Evolutionary conservation across 2,329 filamentous ascomycete species (phyloP), one percentile per base, ranked within the genome.

Genomic region (Pseudonectria buxi): DNA sequence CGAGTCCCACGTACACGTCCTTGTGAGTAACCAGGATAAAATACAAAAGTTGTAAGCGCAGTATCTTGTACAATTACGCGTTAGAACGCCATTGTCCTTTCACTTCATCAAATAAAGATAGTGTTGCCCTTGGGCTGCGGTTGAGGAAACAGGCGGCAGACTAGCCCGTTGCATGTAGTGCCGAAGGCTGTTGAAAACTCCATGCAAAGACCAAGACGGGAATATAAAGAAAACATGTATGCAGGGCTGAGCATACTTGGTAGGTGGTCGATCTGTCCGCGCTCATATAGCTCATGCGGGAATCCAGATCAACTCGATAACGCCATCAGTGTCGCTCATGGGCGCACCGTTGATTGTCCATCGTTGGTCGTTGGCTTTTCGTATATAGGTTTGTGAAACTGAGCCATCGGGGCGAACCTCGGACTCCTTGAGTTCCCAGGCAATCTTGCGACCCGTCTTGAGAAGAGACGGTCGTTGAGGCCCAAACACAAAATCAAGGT

Each of bases 291-390:
- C 14, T 37, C 35, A 53, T n/a, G 48, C 46, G 11, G 71, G 65
- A 27, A 75, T 59, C 74, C 73, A 78, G 34, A 77, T 65, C 38
- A 78, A 58, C 58, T 78, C 74, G 29, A 78, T 62, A 24, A 77
- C 51, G 3, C 73, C 73, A 47, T 78, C 74, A 13, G 67, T 61
- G 33, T 66, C 62, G 44, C 65, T 71, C 71, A 77, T 74, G 1
- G 63, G 59, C 35, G 57, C 57, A 28, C 60, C 68, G 41, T 65
- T 61, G 26, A 50, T 47, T 41, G 69, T 66, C 73, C 74, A 78
- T 41, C 74, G 59, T 53, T 59, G 61, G 49, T 78, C 74, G 33
- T 72, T 63, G 27, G 64, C 63, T 47, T 69, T 71, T 18, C 72
- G 61, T 11, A 71, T 67, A 43, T 75, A 78, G 2, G 69, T 62